These are phyloP conservation scores for Lablab purpureus DNA, from an alignment of 306 rosid genomes.

Conservation along the genomic window DNA sequence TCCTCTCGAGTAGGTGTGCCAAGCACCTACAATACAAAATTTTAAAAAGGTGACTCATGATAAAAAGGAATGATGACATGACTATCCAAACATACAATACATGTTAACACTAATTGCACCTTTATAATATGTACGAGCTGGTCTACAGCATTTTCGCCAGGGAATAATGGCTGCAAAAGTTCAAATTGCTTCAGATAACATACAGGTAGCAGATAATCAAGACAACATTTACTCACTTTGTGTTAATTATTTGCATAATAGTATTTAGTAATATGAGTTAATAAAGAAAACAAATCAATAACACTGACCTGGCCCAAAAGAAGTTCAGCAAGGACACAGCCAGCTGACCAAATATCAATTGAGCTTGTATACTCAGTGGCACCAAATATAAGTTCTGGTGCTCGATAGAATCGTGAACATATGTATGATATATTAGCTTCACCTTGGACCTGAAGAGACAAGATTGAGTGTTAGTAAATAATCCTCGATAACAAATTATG, in stretches of 20 bases:
- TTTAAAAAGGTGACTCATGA: conserved; percentile 5
- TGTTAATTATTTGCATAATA: conserved; percentile 12
- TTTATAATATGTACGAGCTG: conserved; percentile 97
- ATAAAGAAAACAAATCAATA: conserved; percentile 26
- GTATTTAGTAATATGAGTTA: background rate
- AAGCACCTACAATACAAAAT: conserved; percentile 72
- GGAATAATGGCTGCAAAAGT: conserved; percentile 86
- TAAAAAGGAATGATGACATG: background rate
- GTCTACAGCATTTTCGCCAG: conserved; percentile 95
- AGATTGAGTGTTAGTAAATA: conserved; percentile 27
- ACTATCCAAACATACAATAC: conserved; percentile 8
- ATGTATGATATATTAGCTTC: conserved; percentile 96
- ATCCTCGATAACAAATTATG: conserved; percentile 26
- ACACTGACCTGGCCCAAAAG: conserved; percentile 91
- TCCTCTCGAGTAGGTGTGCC: conserved; percentile 99
- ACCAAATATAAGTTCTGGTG: conserved; percentile 97
- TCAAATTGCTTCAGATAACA: conserved; percentile 21
- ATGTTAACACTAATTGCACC: conserved; percentile 53
- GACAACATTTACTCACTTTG: conserved; percentile 1
- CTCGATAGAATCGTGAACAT: conserved; percentile 95
- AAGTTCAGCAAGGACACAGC: conserved; percentile 98
- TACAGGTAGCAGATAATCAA: background rate
- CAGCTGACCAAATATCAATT: conserved; percentile 99
- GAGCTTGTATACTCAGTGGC: conserved; percentile 97
- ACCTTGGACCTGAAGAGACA: conserved; percentile 73